Evolutionary conservation across 2,329 filamentous ascomycete species (phyloP), one percentile per base, ranked within the genome.

Genomic region (Colletotrichum truncatum): DNA sequence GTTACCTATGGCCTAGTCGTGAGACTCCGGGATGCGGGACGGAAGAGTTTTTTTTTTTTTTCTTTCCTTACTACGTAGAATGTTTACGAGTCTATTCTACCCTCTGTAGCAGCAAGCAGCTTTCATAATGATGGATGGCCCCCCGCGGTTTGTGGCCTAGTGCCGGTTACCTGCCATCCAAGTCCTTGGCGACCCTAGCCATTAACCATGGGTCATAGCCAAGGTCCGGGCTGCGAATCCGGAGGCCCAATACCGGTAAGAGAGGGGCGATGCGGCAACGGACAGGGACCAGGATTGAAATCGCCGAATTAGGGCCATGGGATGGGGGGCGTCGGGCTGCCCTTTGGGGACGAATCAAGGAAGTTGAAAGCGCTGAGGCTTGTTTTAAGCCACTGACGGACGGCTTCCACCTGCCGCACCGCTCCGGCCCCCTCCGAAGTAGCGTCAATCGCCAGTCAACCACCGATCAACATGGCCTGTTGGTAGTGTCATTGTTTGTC

Each of bases 341-440:
- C 49, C 6, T 54, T 45, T 34, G 32, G 2, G 14, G 12, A 16
- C n/a, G 23, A 6, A 41, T 26, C 41, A 38, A 30, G 62, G 62
- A 48, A 65, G 57, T 65, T 48, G 57, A 62, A 65, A 62, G 62
- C 62, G 62, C 57, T 18, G 16, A 10, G 28, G 14, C 14, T 14
- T 21, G 48, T 25, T 26, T 16, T 23, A 21, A 39, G 12, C n/a
- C 21, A 18, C 23, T 54, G 43, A 28, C 11, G 32, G 36, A 14
- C 16, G 25, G 26, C 26, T 43, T 41, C 32, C 7, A 16, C 30
- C 12, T 21, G 39, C 49, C 39, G 16, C 30, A 26, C 23, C 23
- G 25, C 39, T 49, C 62, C 39, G 48, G 62, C 62, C 49, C 62
- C 10, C 49, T 48, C 48, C 41, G 34, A 61, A 12, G 36, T 21